Base-by-base conservation (phyloP, 805 yeast genomes). In the Ogataea dorogensis region DNA sequence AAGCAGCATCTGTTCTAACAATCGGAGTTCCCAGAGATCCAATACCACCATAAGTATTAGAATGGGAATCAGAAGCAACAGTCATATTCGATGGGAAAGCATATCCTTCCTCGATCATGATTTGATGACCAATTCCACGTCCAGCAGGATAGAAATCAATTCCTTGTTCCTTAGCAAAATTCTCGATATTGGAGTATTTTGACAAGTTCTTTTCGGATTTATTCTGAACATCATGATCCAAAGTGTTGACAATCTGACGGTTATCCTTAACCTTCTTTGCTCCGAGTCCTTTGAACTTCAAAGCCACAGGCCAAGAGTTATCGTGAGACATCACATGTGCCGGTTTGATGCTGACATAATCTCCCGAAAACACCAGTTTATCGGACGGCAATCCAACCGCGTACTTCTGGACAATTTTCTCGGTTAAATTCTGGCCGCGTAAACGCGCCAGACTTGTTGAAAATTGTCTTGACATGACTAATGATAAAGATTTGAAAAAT, bases 241-340 rank as follows among this genome's bases (percentile, higher is more conserved):
- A 71, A 4, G 99, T 91, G 71, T 88, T 86, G 31, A 93, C 98
- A 17, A 93, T 86, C 66, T 93, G 99, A 43, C 86, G 73, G 57
- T 86, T 83, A 57, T 93, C 84, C 49, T 81, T 77, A 40, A 93
- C 86, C 43, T 77, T 70, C 14, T 77, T 76, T 23, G 97, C 97
- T 1, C 98, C 98, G 23, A 93, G 72, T 5, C 95, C 95, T 80
- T 77, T 86, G 67, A 93, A 93, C 66, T 93, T 93, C 56, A 91
- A 72, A 1, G 98, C 98, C 12, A 93, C 97, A 1, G 99, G 99
- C 98, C 99, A 94, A 28, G 97, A 82, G 65, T 93, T 93, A 63
- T 93, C 99, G 62, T 93, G 99, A 11, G 98, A 87, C 99, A 93
- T 93, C 63, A 97, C 94, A 67, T 93, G 95, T 3, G 95, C 91